phyloP scores from a whole-genome alignment of 1,139 yeast species.

The Diutina sp. region DNA sequence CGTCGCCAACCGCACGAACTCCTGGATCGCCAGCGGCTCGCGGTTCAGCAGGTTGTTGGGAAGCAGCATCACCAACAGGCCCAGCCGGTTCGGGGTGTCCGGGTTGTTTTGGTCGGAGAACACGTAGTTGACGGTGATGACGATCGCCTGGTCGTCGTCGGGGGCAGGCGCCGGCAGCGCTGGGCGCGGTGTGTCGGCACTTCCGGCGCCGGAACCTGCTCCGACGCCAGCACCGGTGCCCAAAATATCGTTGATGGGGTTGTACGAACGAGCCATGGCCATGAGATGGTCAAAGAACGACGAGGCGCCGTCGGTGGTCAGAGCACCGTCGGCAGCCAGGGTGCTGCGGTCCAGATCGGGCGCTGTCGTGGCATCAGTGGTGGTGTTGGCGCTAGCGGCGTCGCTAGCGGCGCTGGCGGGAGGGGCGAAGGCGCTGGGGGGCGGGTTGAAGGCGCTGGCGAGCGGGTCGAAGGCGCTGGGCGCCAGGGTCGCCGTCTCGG shows the following conservation, averaged over 20 bases:
- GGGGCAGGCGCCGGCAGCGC: constrained; percentile 9
- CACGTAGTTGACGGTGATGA: constrained; percentile 33
- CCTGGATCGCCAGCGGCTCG: constrained; percentile 40
- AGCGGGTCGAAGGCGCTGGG: too few species aligned
- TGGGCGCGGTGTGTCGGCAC: neutral
- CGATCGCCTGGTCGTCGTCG: constrained; percentile 9
- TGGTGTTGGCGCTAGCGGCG: neutral
- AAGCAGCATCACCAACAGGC: constrained; percentile 46
- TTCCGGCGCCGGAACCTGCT: neutral
- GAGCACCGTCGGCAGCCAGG: too few species aligned
- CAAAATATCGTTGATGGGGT: neutral
- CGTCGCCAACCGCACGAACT: constrained; percentile 53
- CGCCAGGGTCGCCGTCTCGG: too few species aligned
- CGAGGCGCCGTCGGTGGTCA: neutral
- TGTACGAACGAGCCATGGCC: neutral
- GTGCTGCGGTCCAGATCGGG: too few species aligned
- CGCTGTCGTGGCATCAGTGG: too few species aligned
- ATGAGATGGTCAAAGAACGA: neutral
- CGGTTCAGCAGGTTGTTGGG: constrained; percentile 50
- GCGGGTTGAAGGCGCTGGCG: too few species aligned
- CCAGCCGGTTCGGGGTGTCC: constrained; percentile 23
- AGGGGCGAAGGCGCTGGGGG: too few species aligned
- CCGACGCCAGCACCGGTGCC: neutral
- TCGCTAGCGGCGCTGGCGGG: too few species aligned
- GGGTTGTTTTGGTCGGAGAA: constrained; percentile 32